A percentile compares a stretch with the other conserved stretches of the same genome.
These are phyloP conservation scores for Coemansia sp. DNA, from an alignment of 192 early-diverging fungal genomes.

Conservation along the genomic window DNA sequence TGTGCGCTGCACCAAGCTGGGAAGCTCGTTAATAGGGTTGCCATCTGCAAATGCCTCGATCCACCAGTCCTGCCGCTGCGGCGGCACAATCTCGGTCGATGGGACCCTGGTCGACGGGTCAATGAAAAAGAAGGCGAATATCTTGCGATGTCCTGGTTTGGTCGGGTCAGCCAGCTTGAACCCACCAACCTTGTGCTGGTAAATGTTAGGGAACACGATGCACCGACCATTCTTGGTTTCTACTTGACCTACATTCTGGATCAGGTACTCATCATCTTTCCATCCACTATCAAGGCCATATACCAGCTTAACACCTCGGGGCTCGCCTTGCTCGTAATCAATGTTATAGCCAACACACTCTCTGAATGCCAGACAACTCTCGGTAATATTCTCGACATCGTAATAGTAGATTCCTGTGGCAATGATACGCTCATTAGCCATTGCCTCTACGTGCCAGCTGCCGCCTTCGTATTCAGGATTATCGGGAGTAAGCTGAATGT, in stretches of 20 bases:
- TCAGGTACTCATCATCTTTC: constrained; percentile 19
- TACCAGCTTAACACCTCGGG: constrained; percentile 19
- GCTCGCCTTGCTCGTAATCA: constrained; percentile 13
- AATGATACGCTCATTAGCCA: constrained; percentile 64
- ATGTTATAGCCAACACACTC: constrained; percentile 7
- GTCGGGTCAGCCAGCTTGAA: constrained; percentile 63
- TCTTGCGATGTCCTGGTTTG: constrained; percentile 66
- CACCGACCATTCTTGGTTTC: constrained; percentile 58
- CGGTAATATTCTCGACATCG: constrained; percentile 65
- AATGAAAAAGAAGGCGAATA: constrained; percentile 71
- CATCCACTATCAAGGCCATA: constrained; percentile 37
- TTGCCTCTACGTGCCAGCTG: constrained; percentile 69
- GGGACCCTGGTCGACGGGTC: constrained; percentile 58
- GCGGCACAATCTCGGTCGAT: constrained; percentile 62
- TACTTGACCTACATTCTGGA: constrained; percentile 54
- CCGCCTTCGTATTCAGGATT: constrained; percentile 57
- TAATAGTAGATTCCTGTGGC: constrained; percentile 74
- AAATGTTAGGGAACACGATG: constrained; percentile 72
- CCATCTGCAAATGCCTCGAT: constrained; percentile 6
- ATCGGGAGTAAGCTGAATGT: constrained; percentile 65
- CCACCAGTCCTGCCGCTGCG: constrained; percentile 64
- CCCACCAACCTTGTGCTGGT: constrained; percentile 66
- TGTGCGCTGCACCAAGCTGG: constrained; percentile 13
- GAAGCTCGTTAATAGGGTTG: constrained; percentile 11
- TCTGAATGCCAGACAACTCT: constrained; percentile 63